Conservation (phyloP, 2,329 filamentous ascomycete species). For the Epichloe gansuensis region DNA sequence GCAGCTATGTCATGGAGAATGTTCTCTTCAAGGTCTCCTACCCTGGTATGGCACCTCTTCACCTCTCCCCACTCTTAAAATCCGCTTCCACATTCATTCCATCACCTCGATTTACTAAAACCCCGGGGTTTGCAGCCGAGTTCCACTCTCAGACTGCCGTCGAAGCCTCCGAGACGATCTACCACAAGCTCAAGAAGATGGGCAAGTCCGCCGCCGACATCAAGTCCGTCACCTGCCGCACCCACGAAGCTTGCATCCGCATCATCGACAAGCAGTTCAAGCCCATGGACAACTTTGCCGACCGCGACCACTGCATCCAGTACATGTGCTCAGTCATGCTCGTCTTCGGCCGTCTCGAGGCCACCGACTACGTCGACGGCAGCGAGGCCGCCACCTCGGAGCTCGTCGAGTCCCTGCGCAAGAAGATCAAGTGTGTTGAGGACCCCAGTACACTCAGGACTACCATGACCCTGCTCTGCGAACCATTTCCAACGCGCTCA, state of each 20-base stretch:
- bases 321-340: constrained; percentile 99
- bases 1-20: constrained; percentile 99
- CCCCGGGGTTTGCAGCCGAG: constrained; percentile 45
- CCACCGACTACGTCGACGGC: constrained; percentile 86
- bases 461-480: constrained; percentile 91
- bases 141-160: constrained; percentile 99
- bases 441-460: constrained; percentile 89
- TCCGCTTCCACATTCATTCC: no score
- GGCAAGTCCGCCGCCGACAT: constrained; percentile 92
- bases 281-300: constrained; percentile 99
- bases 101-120: neutral
- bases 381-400: constrained; percentile 82
- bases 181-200: constrained; percentile 67
- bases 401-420: constrained; percentile 79
- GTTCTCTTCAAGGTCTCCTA: constrained; percentile 99
- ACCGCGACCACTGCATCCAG: constrained; percentile 98
- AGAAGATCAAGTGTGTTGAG: constrained; percentile 93
- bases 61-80: neutral
- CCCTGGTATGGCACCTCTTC: constrained; percentile 53
- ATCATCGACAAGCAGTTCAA: constrained; percentile 99
- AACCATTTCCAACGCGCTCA: constrained; percentile 94
- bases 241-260: constrained; percentile 94
- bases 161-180: constrained; percentile 82
- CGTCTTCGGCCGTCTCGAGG: constrained; percentile 83
- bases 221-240: constrained; percentile 85